Evolutionary conservation across 2,329 filamentous ascomycete genomes (phyloP).

Genomic region (Trichoderma guizhouense): DNA sequence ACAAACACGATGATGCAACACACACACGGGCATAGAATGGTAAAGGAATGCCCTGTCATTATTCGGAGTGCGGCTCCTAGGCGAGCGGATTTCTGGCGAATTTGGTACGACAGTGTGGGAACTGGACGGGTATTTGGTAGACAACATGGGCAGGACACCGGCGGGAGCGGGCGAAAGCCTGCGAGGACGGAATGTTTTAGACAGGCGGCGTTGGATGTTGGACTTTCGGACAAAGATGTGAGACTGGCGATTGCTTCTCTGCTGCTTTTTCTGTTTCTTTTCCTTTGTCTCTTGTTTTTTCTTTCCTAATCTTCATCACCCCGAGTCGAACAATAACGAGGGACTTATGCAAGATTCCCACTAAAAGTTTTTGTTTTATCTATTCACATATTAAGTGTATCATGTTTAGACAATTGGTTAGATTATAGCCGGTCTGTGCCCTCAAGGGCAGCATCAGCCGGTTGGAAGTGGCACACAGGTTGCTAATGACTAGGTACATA

Average conservation of each 20-base stretch:
- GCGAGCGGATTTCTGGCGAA: not conserved
- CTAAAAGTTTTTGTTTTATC: not conserved
- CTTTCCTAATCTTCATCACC: not conserved
- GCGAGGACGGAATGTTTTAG: constrained; percentile 5
- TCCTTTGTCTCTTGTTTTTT: not conserved
- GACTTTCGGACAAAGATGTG: not conserved
- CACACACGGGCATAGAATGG: not conserved
- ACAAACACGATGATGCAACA: not conserved
- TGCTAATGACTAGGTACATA: not conserved
- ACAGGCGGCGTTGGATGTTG: constrained; percentile 8
- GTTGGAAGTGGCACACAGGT: not conserved
- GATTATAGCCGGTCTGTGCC: constrained; percentile 1
- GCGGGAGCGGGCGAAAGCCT: not conserved
- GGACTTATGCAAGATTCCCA: not conserved
- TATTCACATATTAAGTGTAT: not conserved
- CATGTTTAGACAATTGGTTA: constrained; percentile 8
- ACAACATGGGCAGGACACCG: not conserved
- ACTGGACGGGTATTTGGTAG: not conserved
- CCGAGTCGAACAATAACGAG: not conserved
- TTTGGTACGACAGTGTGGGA: constrained; percentile 1
- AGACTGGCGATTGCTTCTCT: not conserved
- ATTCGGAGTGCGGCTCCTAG: not conserved
- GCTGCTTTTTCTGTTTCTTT: not conserved
- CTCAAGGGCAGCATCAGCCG: constrained; percentile 8
- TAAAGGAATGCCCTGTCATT: not conserved